Percentiles rank a stretch among this genome's conserved stretches.
These are phyloP conservation scores for Parsonsia alboflavescens DNA, from an alignment of 257 asterid species.

Conservation along the genomic window DNA sequence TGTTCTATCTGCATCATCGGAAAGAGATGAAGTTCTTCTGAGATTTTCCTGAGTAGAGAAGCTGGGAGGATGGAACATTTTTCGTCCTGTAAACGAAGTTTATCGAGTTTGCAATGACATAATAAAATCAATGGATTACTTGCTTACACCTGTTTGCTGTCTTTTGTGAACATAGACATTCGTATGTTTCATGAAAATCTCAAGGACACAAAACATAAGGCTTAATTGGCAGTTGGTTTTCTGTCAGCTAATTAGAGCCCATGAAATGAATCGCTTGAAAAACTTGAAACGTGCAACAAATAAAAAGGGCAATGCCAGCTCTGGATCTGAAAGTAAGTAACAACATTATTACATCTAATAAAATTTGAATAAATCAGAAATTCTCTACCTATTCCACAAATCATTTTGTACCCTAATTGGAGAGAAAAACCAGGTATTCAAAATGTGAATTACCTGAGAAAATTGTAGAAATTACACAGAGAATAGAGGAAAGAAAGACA, in stretches of 20 bases:
- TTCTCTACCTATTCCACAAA: background rate
- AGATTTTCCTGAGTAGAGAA: background rate
- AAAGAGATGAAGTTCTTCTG: conserved; percentile 27
- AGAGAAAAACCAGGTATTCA: background rate
- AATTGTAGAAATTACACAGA: background rate
- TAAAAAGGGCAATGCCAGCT: too few relatives aligned
- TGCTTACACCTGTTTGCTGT: background rate
- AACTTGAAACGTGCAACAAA: too few relatives aligned
- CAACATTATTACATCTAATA: too few relatives aligned
- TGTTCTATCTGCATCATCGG: conserved; percentile 20
- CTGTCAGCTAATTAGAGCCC: background rate
- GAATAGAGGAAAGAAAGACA: background rate
- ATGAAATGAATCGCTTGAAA: background rate
- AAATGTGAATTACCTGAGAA: background rate
- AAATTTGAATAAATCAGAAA: too few relatives aligned
- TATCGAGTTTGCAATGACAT: too few relatives aligned
- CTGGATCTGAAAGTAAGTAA: too few relatives aligned
- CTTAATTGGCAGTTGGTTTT: background rate
- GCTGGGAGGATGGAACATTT: background rate
- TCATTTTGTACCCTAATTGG: background rate
- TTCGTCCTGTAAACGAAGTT: background rate
- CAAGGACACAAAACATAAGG: too few relatives aligned
- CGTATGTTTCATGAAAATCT: background rate
- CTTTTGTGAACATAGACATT: background rate
- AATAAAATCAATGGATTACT: background rate